Base-by-base conservation (phyloP, 129 eudicot genomes). In the Gnaphalium uliginosum region DNA sequence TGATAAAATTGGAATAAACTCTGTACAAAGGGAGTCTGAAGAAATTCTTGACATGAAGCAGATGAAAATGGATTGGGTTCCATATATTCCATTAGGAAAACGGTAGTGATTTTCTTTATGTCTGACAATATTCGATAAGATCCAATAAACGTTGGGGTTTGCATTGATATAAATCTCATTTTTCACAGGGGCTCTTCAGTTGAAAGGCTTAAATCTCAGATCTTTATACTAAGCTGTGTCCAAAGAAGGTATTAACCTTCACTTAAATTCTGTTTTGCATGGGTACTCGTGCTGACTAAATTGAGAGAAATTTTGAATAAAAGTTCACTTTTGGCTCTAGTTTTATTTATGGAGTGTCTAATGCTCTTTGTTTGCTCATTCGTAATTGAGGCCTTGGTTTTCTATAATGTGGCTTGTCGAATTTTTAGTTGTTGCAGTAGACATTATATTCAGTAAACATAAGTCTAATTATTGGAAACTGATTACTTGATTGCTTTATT, bases 1-100 rank as follows among this genome's bases (percentile, higher is more conserved):
- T 6, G 94, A 92, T 77, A 92, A 92, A 81, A 89, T 92, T 71
- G 98, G 92, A 46, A 75, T 85, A 5, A 88, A 85, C 72, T 93
- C 98, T 9, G 90, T 93, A 17, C 98, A 93, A 81, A 88, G 89
- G 76, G 98, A 86, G 82, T 69, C 81, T 32, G 96, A 90, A 81
- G 96, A 90, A 82, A 93, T 93, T 78, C 69, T 88, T 56, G 96
- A 96, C 65, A 93, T 93, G 98, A 93, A 88, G 84, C 86, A 81
- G 67, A 88, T 93, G 95, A 93, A 93, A 79, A 87, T 93, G 96
- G 98, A 90, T 63, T 90, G 98, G 98, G 89, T 89, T 61, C 98
- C 98, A 14, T 93, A 90, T 78, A 83, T 93, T 54, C 96, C 98
- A 22, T 75, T 88, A 59, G 96, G 87, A 48, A 85, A 88, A 22